Percentiles rank a stretch among this genome's conserved stretches.
These are phyloP conservation scores for Fallopia convolvulus DNA, from an alignment of 148 eudicot species.

Conservation along the genomic window DNA sequence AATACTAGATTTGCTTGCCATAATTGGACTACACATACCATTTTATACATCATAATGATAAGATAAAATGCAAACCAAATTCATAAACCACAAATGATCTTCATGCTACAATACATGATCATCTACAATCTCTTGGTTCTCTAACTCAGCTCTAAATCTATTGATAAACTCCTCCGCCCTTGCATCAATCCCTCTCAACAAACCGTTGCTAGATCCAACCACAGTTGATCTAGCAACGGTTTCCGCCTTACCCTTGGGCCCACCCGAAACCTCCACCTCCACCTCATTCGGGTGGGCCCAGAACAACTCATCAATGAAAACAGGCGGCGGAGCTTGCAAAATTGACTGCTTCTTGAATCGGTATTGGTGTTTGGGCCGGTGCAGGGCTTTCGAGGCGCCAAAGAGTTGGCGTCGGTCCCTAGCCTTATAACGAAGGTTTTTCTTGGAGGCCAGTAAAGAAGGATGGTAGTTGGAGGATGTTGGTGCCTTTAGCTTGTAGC, in stretches of 20 bases:
- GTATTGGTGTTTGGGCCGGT: neutral
- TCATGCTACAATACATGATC: constrained; percentile 29
- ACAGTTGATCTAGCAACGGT: neutral
- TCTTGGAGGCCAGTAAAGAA: neutral
- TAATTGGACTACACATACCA: neutral
- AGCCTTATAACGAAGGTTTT: neutral
- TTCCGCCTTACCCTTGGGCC: neutral
- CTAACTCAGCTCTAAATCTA: constrained; percentile 45
- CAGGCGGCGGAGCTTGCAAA: neutral
- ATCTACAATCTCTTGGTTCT: constrained; percentile 33
- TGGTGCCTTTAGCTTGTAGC: neutral
- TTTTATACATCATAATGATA: neutral
- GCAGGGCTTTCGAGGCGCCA: neutral
- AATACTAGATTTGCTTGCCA: neutral
- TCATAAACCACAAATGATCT: neutral
- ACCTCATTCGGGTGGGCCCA: neutral
- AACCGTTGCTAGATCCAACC: constrained; percentile 2
- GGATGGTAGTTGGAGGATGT: neutral
- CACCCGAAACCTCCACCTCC: neutral
- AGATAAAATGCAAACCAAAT: neutral
- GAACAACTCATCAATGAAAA: constrained; percentile 12
- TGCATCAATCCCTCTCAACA: constrained; percentile 40
- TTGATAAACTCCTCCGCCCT: constrained; percentile 59
- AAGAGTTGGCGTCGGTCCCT: neutral
- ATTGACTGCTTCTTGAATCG: neutral